Evolutionary conservation across 1,139 yeast species (phyloP).

Genomic region (Pichia sp.): DNA sequence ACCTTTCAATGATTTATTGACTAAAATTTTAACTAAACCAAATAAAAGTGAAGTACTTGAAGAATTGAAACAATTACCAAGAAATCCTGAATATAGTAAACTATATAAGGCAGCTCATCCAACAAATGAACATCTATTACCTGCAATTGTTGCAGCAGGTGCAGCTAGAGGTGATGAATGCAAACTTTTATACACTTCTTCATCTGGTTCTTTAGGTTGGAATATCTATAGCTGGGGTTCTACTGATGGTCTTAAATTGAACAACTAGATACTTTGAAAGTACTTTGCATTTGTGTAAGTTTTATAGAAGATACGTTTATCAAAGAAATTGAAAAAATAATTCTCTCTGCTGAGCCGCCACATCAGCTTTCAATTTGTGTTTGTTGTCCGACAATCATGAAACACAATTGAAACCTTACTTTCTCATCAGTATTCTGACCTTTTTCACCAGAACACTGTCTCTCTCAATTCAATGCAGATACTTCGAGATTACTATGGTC

Average conservation of each 20-base stretch:
- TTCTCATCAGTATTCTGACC: too few relatives aligned
- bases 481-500: too few relatives aligned
- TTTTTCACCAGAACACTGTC: too few relatives aligned
- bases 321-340: too few relatives aligned
- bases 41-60: slow-evolving; percentile 21
- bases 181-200: slow-evolving; percentile 41
- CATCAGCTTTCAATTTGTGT: too few relatives aligned
- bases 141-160: slow-evolving; percentile 63
- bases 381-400: too few relatives aligned
- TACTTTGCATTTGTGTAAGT: too few relatives aligned
- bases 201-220: slow-evolving; percentile 53
- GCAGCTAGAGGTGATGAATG: slow-evolving; percentile 37
- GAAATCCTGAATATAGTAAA: slow-evolving; percentile 25
- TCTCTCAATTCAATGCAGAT: too few relatives aligned
- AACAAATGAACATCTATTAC: slow-evolving; percentile 65
- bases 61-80: slow-evolving; percentile 31
- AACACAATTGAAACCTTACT: too few relatives aligned
- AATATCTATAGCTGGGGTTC: slow-evolving; percentile 45
- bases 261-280: too few relatives aligned
- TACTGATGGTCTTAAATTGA: background rate
- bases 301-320: too few relatives aligned
- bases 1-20: slow-evolving; percentile 43
- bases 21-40: slow-evolving; percentile 29
- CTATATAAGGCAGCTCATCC: slow-evolving; percentile 59
- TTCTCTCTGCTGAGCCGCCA: too few relatives aligned